Evolutionary conservation across 2,329 filamentous ascomycete species (phyloP).

Genomic region (Simplicillium sp.): DNA sequence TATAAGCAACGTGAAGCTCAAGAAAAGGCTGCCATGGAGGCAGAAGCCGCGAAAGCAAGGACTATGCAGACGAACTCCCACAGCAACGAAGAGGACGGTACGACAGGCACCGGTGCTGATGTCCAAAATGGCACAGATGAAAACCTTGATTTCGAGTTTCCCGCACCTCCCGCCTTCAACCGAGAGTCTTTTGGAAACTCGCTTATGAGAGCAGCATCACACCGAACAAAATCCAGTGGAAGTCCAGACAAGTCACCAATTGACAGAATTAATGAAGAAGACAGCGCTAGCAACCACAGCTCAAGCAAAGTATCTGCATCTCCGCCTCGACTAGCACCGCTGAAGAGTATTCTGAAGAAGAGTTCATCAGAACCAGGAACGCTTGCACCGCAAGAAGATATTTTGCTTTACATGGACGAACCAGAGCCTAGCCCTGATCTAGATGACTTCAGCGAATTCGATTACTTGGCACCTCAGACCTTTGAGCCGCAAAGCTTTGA

Average conservation of each 20-base stretch:
- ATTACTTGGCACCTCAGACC: slow-evolving; percentile 1
- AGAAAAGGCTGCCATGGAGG: slow-evolving; percentile 33
- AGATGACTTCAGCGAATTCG: slow-evolving; percentile 27
- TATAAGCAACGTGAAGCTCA: slow-evolving; percentile 48
- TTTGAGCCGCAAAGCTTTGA: neutral
- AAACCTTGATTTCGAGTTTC: slow-evolving; percentile 22
- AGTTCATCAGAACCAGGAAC: slow-evolving; percentile 11
- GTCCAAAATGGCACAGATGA: slow-evolving; percentile 18
- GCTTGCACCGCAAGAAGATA: slow-evolving; percentile 8
- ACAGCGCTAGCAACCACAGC: neutral
- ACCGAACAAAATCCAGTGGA: neutral
- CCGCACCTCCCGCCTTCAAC: slow-evolving; percentile 20
- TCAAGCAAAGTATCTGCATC: neutral
- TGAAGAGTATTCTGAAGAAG: slow-evolving; percentile 4
- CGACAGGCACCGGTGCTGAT: slow-evolving; percentile 13
- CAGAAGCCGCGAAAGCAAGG: slow-evolving; percentile 21
- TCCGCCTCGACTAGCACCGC: neutral
- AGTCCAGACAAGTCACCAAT: slow-evolving; percentile 1
- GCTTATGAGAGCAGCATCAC: neutral
- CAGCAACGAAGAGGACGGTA: too few species aligned
- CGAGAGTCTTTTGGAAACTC: slow-evolving; percentile 9
- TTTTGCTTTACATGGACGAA: slow-evolving; percentile 18
- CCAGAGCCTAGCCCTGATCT: slow-evolving; percentile 25
- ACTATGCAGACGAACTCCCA: neutral
- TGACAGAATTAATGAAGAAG: neutral